Evolutionary conservation across 805 yeast species (phyloP).

Genomic region (Lipomyces kockii): DNA sequence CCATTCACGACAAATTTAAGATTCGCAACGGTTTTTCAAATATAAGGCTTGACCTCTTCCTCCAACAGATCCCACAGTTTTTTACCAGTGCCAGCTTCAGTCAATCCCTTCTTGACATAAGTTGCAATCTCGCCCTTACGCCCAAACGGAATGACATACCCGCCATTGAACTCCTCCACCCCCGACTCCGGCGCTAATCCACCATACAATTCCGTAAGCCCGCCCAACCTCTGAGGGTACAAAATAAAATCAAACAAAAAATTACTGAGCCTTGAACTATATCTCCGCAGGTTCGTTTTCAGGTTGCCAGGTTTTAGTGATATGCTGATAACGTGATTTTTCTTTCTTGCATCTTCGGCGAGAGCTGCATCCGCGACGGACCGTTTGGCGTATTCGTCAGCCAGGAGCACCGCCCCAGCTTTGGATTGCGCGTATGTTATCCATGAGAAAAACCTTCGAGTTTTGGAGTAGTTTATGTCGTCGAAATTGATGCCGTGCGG

Average conservation of each 20-base stretch:
- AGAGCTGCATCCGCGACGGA: conserved; percentile 1
- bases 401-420: conserved; percentile 45
- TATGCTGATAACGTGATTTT: conserved; percentile 18
- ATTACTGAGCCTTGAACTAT: not conserved
- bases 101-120: conserved; percentile 14
- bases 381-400: conserved; percentile 24
- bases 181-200: conserved; percentile 11
- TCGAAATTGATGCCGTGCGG: conserved; percentile 47
- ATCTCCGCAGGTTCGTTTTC: conserved; percentile 19
- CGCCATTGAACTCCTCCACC: not conserved
- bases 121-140: conserved; percentile 1
- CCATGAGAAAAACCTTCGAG: conserved; percentile 6
- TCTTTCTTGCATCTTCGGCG: too few relatives aligned
- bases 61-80: conserved; percentile 25
- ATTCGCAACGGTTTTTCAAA: not conserved
- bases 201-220: conserved; percentile 14
- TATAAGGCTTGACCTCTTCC: conserved; percentile 12
- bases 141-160: conserved; percentile 21
- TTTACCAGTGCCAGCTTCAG: conserved; percentile 8
- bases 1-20: too few relatives aligned
- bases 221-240: conserved; percentile 17
- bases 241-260: not conserved
- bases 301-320: conserved; percentile 30
- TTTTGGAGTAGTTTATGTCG: conserved; percentile 42
- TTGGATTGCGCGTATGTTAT: conserved; percentile 52